phyloP scores from a whole-genome alignment of 805 yeast genomes.

The Starmerella potacharoeniae region DNA sequence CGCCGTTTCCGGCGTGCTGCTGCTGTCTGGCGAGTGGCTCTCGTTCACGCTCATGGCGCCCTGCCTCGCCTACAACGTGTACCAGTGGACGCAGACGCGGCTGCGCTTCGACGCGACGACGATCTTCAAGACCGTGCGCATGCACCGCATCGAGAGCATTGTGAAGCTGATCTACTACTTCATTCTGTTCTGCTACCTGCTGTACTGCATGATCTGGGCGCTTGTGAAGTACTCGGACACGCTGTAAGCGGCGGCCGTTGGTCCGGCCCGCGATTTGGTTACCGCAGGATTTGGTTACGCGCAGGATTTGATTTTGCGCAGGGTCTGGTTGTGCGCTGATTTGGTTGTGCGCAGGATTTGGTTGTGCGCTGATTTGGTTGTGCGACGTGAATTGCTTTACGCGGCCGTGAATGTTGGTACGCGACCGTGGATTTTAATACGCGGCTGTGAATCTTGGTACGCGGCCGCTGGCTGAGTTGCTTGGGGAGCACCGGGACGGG shows the following conservation, averaged over 20 bases:
- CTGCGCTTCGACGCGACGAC: conserved; percentile 93
- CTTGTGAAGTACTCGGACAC: conserved; percentile 18
- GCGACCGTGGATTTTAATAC: too few relatives aligned
- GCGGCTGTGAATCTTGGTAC: too few relatives aligned
- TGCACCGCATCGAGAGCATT: conserved; percentile 86
- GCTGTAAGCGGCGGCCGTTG: neutral
- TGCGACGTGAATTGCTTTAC: too few relatives aligned
- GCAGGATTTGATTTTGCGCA: too few relatives aligned
- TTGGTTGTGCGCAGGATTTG: too few relatives aligned
- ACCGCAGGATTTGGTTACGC: too few relatives aligned
- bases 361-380: too few relatives aligned
- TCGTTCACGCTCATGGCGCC: conserved; percentile 76
- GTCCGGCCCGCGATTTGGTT: too few relatives aligned
- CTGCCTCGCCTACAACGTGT: conserved; percentile 68
- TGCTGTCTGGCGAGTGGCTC: conserved; percentile 87
- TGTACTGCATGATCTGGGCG: conserved; percentile 72
- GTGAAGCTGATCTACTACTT: conserved; percentile 84
- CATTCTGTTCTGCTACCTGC: conserved; percentile 85
- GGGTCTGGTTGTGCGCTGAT: too few relatives aligned
- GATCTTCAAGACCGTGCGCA: conserved; percentile 84
- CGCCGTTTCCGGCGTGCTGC: conserved; percentile 53
- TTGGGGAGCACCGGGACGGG: too few relatives aligned
- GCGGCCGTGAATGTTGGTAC: too few relatives aligned
- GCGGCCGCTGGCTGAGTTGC: too few relatives aligned
- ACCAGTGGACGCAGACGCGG: conserved; percentile 66